Evolutionary conservation across 495 filamentous ascomycete genomes (phyloP), one percentile per base, ranked within the genome.

Genomic region (Schizothecium vesticola): DNA sequence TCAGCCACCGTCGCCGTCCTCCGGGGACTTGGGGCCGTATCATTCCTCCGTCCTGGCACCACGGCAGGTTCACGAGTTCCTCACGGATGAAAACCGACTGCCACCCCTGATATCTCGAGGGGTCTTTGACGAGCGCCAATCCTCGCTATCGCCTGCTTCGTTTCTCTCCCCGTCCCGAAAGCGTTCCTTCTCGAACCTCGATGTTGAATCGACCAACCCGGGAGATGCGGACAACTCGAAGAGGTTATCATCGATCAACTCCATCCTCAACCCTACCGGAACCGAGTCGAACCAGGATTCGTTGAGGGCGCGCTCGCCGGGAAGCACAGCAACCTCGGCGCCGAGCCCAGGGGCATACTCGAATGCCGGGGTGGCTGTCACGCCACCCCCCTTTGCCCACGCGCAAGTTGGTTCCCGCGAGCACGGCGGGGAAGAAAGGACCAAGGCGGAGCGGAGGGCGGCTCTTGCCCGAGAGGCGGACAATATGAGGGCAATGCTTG

Each of bases 241-340:
- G 62, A 86, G 92, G 4, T 78, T 93, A 1, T 90, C 88, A 61
- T 93, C 90, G 2, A 95, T 95, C 61, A 92, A 88, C 33, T 92
- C 91, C 3, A 90, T 96, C 58, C 80, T 96, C 28, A 94, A 94
- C 68, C 88, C 87, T n/a, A 69, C 81, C 71, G 22, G 64, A 67
- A 13, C 76, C 68, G 58, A 70, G 70, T 1, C 69, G 28, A 71
- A 64, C 12, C 21, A 63, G 2, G 70, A 77, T n/a, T 73, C 75
- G 10, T 61, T 71, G 31, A 67, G 74, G n/a, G 56, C 75, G 21
- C 77, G 70, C 60, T 79, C 78, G n/a, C 79, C 81, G 9, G 74
- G 69, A 19, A 76, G 73, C 63, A 76, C 75, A 29, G 56, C 75
- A 5, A 59, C 73, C 24, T 75, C 73, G 31, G 73, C 74, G 3